Conservation (phyloP, 176 grass and related monocot species). For the Oryza nivara region DNA sequence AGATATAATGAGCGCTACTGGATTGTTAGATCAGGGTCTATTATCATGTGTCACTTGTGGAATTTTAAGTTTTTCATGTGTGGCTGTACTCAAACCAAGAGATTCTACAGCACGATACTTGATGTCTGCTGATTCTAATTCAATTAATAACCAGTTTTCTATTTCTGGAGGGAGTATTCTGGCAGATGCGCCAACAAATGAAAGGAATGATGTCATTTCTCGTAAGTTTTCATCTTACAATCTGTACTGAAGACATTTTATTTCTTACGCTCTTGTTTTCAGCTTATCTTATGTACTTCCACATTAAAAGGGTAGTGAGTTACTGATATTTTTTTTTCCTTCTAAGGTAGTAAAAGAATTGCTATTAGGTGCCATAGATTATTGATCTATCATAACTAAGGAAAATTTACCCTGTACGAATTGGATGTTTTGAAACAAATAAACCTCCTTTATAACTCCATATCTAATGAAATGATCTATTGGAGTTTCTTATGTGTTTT, state of each 20-base stretch:
- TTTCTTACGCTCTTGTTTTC: not conserved
- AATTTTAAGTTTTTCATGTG: slow-evolving; percentile 98
- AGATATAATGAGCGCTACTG: slow-evolving; percentile 42
- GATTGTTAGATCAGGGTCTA: slow-evolving; percentile 80
- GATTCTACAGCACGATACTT: slow-evolving; percentile 67
- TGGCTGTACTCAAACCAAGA: slow-evolving; percentile 88
- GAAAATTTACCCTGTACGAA: not conserved
- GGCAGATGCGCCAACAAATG: slow-evolving; percentile 31
- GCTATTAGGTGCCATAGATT: slow-evolving; percentile 1
- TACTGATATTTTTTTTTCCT: slow-evolving; percentile 11
- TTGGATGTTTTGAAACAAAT: slow-evolving; percentile 7
- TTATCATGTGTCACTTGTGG: slow-evolving; percentile 93
- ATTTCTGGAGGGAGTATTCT: slow-evolving; percentile 39
- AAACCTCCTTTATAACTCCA: not conserved
- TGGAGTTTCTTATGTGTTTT: slow-evolving; percentile 15
- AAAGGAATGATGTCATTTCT: slow-evolving; percentile 21
- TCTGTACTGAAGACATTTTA: not conserved
- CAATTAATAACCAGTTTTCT: slow-evolving; percentile 52
- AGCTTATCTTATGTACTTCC: not conserved
- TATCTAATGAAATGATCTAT: not conserved
- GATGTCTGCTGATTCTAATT: slow-evolving; percentile 67
- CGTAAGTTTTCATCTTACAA: slow-evolving; percentile 43
- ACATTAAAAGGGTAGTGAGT: not conserved
- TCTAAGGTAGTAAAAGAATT: not conserved
- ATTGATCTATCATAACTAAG: not conserved